These are phyloP conservation scores for Gossypium arboreum DNA, from an alignment of 345 rosid species.

Conservation along the genomic window DNA sequence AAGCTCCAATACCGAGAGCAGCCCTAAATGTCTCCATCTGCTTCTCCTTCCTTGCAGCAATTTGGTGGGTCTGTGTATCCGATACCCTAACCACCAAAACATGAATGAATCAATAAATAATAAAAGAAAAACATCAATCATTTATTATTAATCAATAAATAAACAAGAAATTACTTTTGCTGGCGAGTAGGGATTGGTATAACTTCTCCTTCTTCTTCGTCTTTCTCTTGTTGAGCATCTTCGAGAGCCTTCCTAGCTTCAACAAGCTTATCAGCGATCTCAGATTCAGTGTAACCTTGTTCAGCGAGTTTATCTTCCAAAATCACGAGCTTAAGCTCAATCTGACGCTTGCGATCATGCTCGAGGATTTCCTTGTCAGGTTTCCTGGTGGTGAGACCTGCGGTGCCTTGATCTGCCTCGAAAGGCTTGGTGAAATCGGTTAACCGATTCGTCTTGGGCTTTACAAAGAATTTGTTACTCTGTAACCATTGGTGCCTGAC, in stretches of 20 bases:
- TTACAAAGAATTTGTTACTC: slow-evolving; percentile 79
- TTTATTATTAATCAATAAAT: no score
- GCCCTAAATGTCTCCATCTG: slow-evolving; percentile 83
- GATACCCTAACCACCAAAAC: slow-evolving; percentile 41
- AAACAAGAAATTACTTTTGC: neutral
- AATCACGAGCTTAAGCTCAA: slow-evolving; percentile 68
- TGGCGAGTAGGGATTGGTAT: neutral
- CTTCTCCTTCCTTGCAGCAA: slow-evolving; percentile 94
- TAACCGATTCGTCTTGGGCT: slow-evolving; percentile 59
- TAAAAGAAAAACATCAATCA: no score
- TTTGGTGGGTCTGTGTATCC: slow-evolving; percentile 85
- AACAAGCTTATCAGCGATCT: slow-evolving; percentile 67
- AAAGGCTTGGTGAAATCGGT: slow-evolving; percentile 49
- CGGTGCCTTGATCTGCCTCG: slow-evolving; percentile 75
- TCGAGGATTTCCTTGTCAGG: slow-evolving; percentile 81
- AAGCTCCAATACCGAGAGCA: slow-evolving; percentile 63
- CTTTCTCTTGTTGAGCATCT: slow-evolving; percentile 16
- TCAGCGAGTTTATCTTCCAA: slow-evolving; percentile 77
- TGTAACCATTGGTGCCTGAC: slow-evolving; percentile 92
- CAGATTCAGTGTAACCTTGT: slow-evolving; percentile 75
- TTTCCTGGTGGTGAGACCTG: slow-evolving; percentile 64
- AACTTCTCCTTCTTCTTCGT: slow-evolving; percentile 4
- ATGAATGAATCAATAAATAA: neutral
- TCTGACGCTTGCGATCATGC: slow-evolving; percentile 89
- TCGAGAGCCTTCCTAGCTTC: slow-evolving; percentile 70